A percentile compares a stretch with the other conserved stretches of the same genome.
phyloP scores from a whole-genome alignment of 208 protist species.

The Trypanosoma brucei region DNA sequence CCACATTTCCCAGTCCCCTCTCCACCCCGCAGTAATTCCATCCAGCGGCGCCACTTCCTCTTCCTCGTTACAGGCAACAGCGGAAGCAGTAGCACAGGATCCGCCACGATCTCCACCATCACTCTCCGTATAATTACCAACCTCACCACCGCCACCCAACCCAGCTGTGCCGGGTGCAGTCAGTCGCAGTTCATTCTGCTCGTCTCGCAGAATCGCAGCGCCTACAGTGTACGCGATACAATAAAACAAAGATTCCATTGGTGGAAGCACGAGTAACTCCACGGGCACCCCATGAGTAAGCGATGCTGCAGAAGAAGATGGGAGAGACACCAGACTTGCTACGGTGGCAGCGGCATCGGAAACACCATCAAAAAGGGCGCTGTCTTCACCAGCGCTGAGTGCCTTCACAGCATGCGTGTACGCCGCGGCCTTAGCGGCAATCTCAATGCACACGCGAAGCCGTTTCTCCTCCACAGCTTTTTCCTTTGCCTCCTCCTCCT shows the following conservation, averaged over 20 bases:
- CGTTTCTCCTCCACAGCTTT: slow-evolving; percentile 45
- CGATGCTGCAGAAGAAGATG: background rate
- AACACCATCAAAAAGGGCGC: slow-evolving; percentile 37
- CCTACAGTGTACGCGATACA: slow-evolving; percentile 59
- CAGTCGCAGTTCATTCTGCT: slow-evolving; percentile 14
- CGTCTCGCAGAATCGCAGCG: slow-evolving; percentile 43
- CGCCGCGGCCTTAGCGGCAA: slow-evolving; percentile 49
- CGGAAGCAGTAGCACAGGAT: background rate
- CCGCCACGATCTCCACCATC: slow-evolving; percentile 2
- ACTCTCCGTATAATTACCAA: slow-evolving; percentile 14
- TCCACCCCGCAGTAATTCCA: slow-evolving; percentile 10
- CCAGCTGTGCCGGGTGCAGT: background rate
- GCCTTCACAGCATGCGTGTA: slow-evolving; percentile 35
- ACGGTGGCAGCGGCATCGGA: slow-evolving; percentile 8
- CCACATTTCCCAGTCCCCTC: slow-evolving; percentile 14
- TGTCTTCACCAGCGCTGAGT: slow-evolving; percentile 47
- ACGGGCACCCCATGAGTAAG: slow-evolving; percentile 8
- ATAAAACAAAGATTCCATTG: slow-evolving; percentile 56
- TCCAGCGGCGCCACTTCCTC: background rate
- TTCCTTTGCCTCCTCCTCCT: slow-evolving; percentile 29
- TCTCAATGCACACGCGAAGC: slow-evolving; percentile 55
- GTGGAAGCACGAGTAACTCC: slow-evolving; percentile 42
- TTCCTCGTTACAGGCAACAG: too few species aligned
- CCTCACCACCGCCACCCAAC: background rate
- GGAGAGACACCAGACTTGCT: slow-evolving; percentile 2